These are phyloP conservation scores for Candida ortonii DNA, from an alignment of 805 yeast species.

Conservation along the genomic window DNA sequence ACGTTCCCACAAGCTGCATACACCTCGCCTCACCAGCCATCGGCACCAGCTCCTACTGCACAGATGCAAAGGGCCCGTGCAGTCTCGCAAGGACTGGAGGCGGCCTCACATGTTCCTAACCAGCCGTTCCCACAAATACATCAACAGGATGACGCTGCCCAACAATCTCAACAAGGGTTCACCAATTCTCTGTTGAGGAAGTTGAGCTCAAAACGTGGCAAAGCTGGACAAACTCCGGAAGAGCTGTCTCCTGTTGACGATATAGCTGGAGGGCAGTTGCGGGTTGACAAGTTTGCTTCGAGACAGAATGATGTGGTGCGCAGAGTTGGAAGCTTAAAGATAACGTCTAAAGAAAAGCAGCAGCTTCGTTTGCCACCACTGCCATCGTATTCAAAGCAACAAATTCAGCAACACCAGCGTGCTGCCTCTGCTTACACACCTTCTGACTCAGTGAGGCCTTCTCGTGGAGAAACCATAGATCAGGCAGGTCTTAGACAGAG, in stretches of 20 bases:
- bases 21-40: slow-evolving; percentile 34
- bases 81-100: slow-evolving; percentile 10
- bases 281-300: slow-evolving; percentile 14
- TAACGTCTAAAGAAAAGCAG: slow-evolving; percentile 54
- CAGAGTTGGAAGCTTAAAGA: slow-evolving; percentile 59
- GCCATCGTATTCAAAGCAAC: slow-evolving; percentile 28
- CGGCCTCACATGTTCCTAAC: slow-evolving; percentile 10
- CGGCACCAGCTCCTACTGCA: slow-evolving; percentile 22
- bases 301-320: slow-evolving; percentile 38
- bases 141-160: slow-evolving; percentile 14
- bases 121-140: slow-evolving; percentile 16
- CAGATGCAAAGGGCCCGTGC: slow-evolving; percentile 19
- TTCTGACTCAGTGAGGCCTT: slow-evolving; percentile 31
- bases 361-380: slow-evolving; percentile 32
- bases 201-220: slow-evolving; percentile 31
- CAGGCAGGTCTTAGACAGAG: slow-evolving; percentile 10
- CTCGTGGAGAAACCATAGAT: slow-evolving; percentile 8
- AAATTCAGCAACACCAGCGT: slow-evolving; percentile 34
- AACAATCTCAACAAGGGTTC: slow-evolving; percentile 20
- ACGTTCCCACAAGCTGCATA: slow-evolving; percentile 43
- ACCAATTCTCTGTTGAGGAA: slow-evolving; percentile 32
- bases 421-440: slow-evolving; percentile 38
- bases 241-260: slow-evolving; percentile 20
- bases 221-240: slow-evolving; percentile 16
- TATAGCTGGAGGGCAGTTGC: slow-evolving; percentile 11